phyloP scores from a whole-genome alignment of 2,329 filamentous ascomycete genomes.

The Epichloe coenophiala region DNA sequence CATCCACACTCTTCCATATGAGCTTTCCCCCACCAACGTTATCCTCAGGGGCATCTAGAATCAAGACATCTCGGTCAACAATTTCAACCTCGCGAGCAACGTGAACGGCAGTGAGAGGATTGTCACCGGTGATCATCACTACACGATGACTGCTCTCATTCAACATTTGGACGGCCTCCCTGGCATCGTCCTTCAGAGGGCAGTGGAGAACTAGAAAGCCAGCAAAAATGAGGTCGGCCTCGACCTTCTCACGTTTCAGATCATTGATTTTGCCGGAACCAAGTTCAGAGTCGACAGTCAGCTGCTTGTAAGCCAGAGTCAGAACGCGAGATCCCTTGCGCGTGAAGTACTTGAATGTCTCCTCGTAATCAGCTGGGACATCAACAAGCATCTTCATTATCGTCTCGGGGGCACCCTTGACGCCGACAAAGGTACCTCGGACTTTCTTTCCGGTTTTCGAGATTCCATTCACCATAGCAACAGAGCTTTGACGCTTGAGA shows the following conservation, averaged over 20 bases:
- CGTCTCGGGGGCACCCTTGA: slow-evolving; percentile 98
- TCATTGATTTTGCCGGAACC: slow-evolving; percentile 81
- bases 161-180: slow-evolving; percentile 87
- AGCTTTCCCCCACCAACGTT: slow-evolving; percentile 68
- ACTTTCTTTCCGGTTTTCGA: slow-evolving; percentile 60
- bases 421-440: slow-evolving; percentile 80
- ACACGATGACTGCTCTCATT: slow-evolving; percentile 98
- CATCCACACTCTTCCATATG: slow-evolving; percentile 91
- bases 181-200: slow-evolving; percentile 90
- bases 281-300: slow-evolving; percentile 69
- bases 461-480: slow-evolving; percentile 70
- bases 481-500: slow-evolving; percentile 88
- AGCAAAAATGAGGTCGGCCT: slow-evolving; percentile 73
- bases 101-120: slow-evolving; percentile 89
- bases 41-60: slow-evolving; percentile 87
- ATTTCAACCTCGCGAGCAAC: slow-evolving; percentile 95
- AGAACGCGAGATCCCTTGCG: slow-evolving; percentile 90
- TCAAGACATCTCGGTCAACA: slow-evolving; percentile 87
- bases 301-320: slow-evolving; percentile 84
- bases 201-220: slow-evolving; percentile 94
- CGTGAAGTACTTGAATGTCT: slow-evolving; percentile 97
- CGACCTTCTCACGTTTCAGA: slow-evolving; percentile 83
- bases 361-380: slow-evolving; percentile 79
- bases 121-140: slow-evolving; percentile 98
- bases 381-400: slow-evolving; percentile 84